A percentile compares a stretch with the other conserved stretches of the same genome.
phyloP scores from a whole-genome alignment of 495 filamentous ascomycete genomes.

The Pseudevernia furfuracea region DNA sequence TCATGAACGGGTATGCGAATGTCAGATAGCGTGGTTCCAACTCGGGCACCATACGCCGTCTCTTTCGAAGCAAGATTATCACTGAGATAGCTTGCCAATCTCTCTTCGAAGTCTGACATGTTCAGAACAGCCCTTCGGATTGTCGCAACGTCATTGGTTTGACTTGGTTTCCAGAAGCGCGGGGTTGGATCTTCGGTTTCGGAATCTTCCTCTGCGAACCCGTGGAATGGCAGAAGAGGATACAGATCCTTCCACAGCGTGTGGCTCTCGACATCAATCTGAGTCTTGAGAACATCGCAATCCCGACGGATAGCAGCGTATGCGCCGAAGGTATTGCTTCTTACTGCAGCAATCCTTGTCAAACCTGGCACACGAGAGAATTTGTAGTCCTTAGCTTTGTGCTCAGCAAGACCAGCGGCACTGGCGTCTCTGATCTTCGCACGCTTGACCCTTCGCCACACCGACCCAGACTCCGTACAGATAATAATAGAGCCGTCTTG shows the following conservation, averaged over 20 bases:
- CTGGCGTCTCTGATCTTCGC: constrained; percentile 68
- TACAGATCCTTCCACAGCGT: constrained; percentile 68
- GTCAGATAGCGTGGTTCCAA: constrained; percentile 54
- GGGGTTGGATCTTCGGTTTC: constrained; percentile 34
- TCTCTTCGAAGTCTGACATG: constrained; percentile 49
- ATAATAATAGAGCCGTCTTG: constrained; percentile 94
- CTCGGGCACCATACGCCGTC: constrained; percentile 36
- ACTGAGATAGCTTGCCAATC: constrained; percentile 40
- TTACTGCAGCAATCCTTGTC: constrained; percentile 71
- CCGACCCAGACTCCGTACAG: constrained; percentile 82
- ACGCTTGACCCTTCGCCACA: constrained; percentile 80
- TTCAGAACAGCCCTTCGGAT: constrained; percentile 43
- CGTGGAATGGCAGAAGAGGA: constrained; percentile 56
- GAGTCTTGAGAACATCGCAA: constrained; percentile 69
- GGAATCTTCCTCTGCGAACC: constrained; percentile 26
- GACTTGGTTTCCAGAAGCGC: constrained; percentile 35
- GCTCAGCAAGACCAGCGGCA: constrained; percentile 40
- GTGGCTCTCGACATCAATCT: constrained; percentile 55
- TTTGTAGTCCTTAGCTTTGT: constrained; percentile 77
- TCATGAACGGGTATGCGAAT: constrained; percentile 72
- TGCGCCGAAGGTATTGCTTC: constrained; percentile 79
- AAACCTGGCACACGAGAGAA: constrained; percentile 83
- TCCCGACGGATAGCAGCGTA: constrained; percentile 85
- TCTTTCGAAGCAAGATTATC: constrained; percentile 13
- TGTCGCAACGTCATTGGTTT: constrained; percentile 23